Conservation (phyloP, 192 early-diverging fungal genomes). For the Martensiomyces pterosporus region DNA sequence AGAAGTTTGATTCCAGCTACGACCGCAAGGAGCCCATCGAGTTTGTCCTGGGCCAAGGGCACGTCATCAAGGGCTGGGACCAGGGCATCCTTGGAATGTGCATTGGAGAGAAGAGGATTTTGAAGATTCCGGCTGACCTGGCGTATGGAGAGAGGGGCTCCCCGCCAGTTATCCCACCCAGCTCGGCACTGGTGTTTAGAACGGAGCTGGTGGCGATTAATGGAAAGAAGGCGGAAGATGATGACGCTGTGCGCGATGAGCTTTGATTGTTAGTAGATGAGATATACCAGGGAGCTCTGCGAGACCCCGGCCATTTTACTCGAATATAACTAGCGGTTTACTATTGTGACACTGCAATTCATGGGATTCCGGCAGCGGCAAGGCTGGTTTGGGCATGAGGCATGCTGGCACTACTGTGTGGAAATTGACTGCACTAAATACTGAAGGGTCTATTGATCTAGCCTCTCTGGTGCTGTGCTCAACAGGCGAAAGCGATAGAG, state of each 20-base stretch:
- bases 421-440: no score
- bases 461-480: no score
- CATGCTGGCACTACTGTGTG: no score
- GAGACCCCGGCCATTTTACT: no score
- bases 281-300: no score
- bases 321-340: no score
- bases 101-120: conserved; percentile 75
- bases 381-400: no score
- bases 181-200: conserved; percentile 73
- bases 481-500: no score
- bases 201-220: conserved; percentile 64
- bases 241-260: conserved; percentile 10
- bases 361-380: no score
- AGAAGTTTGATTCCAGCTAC: conserved; percentile 80
- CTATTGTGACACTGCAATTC: background rate
- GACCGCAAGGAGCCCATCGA: conserved; percentile 77
- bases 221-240: conserved; percentile 3
- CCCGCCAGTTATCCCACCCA: conserved; percentile 70
- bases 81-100: conserved; percentile 86
- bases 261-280: no score
- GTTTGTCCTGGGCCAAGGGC: conserved; percentile 84
- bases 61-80: conserved; percentile 84
- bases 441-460: no score
- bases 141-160: conserved; percentile 75
- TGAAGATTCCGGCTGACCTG: conserved; percentile 75